phyloP scores from a whole-genome alignment of 139 green algal species.

The Ettlia oleoabundans region DNA sequence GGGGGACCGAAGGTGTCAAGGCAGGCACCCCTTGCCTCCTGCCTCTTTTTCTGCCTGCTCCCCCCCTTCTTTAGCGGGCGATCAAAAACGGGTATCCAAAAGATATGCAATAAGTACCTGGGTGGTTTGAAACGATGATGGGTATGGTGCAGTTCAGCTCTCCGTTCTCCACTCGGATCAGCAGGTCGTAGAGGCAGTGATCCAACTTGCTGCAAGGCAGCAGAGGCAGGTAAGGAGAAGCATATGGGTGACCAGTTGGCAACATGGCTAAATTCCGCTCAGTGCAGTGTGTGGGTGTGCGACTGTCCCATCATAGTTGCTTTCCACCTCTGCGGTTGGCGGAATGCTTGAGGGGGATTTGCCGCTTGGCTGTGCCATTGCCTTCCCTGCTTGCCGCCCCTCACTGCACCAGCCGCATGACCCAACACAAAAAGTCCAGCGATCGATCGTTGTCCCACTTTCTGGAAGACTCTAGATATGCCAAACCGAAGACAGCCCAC shows the following conservation, averaged over 20 bases:
- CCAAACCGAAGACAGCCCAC: not conserved
- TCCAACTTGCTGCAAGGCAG: conserved; percentile 50
- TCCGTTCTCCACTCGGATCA: conserved; percentile 67
- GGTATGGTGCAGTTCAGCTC: conserved; percentile 76
- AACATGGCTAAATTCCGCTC: not conserved
- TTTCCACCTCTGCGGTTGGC: too few relatives aligned
- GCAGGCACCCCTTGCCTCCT: too few relatives aligned
- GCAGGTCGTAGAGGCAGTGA: conserved; percentile 85
- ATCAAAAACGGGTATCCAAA: too few relatives aligned
- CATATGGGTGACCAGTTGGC: not conserved
- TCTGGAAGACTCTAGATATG: too few relatives aligned
- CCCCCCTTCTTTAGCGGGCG: not conserved
- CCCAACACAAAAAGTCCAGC: not conserved
- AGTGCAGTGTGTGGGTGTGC: not conserved
- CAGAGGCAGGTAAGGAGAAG: not conserved
- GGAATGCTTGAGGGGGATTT: too few relatives aligned
- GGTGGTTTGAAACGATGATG: conserved; percentile 81
- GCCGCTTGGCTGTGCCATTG: too few relatives aligned
- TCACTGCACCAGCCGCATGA: too few relatives aligned
- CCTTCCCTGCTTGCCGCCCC: not conserved
- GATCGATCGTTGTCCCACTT: too few relatives aligned
- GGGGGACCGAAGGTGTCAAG: too few relatives aligned
- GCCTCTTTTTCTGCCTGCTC: not conserved
- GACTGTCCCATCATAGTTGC: too few relatives aligned
- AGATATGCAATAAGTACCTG: conserved; percentile 16